Evolutionary conservation across 352 stramenopile species (phyloP).

Genomic region (Phytophthora sp.): DNA sequence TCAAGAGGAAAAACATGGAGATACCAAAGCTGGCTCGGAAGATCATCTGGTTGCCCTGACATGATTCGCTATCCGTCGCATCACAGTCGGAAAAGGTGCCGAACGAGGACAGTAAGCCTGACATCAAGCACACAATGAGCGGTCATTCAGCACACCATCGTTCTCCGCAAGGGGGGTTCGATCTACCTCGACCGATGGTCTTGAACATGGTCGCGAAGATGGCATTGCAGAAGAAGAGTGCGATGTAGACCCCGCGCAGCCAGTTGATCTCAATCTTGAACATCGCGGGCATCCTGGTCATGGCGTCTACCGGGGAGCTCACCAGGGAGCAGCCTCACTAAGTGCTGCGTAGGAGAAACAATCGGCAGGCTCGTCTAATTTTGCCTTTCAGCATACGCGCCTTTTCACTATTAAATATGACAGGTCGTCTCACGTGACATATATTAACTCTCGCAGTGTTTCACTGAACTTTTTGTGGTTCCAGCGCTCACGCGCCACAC

Average conservation of each 20-base stretch:
- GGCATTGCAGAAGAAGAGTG: constrained; percentile 77
- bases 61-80: constrained; percentile 42
- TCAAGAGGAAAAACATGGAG: constrained; percentile 57
- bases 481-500: constrained; percentile 31
- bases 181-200: constrained; percentile 62
- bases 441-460: constrained; percentile 7
- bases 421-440: constrained; percentile 3
- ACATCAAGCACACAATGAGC: background rate
- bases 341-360: too few species aligned
- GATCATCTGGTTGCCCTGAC: constrained; percentile 72
- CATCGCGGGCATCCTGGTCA: background rate
- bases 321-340: background rate
- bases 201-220: constrained; percentile 73
- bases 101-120: constrained; percentile 48
- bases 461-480: constrained; percentile 38
- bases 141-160: background rate
- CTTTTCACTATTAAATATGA: constrained; percentile 27
- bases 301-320: background rate
- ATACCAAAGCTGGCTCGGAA: constrained; percentile 76
- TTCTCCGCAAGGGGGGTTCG: too few species aligned
- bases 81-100: constrained; percentile 75
- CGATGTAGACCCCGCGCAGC: constrained; percentile 57
- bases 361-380: too few species aligned
- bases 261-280: constrained; percentile 40
- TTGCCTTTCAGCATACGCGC: constrained; percentile 1